A percentile compares a stretch with the other conserved stretches of the same genome.
Conservation (phyloP, 441 rosid genomes). For the Gossypium schwendimanii region DNA sequence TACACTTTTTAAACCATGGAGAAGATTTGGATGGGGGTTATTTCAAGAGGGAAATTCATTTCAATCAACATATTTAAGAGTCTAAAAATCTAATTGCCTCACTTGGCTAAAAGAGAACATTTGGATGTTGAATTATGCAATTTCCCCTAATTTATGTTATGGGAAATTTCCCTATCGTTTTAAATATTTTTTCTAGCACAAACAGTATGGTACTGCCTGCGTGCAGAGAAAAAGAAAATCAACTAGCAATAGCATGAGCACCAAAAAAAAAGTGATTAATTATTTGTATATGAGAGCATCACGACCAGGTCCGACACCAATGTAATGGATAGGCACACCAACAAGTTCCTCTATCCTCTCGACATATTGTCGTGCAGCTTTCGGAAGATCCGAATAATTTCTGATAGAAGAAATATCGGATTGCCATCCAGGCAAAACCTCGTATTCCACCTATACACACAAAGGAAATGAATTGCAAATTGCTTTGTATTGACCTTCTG, state of each 20-base stretch:
- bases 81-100: too few relatives aligned
- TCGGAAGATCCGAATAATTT: constrained; percentile 75
- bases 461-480: not conserved
- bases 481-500: not conserved
- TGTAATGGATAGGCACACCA: constrained; percentile 51
- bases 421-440: constrained; percentile 85
- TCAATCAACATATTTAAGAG: too few relatives aligned
- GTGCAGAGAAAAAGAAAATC: not conserved
- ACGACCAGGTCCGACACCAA: constrained; percentile 88
- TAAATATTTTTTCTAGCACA: not conserved
- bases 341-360: constrained; percentile 89
- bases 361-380: constrained; percentile 63
- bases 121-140: too few relatives aligned
- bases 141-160: too few relatives aligned
- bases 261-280: not conserved
- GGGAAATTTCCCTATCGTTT: not conserved
- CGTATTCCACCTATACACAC: constrained; percentile 68
- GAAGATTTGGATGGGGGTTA: too few relatives aligned
- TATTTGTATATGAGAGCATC: constrained; percentile 81
- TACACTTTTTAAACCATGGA: too few relatives aligned
- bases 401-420: constrained; percentile 70
- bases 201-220: not conserved
- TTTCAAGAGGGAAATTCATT: too few relatives aligned
- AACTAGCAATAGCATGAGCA: not conserved
- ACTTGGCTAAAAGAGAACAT: too few relatives aligned